Evolutionary conservation across 192 early-diverging fungal species (phyloP), one percentile per base, ranked within the genome.

Genomic region (Backusella macrospora): DNA sequence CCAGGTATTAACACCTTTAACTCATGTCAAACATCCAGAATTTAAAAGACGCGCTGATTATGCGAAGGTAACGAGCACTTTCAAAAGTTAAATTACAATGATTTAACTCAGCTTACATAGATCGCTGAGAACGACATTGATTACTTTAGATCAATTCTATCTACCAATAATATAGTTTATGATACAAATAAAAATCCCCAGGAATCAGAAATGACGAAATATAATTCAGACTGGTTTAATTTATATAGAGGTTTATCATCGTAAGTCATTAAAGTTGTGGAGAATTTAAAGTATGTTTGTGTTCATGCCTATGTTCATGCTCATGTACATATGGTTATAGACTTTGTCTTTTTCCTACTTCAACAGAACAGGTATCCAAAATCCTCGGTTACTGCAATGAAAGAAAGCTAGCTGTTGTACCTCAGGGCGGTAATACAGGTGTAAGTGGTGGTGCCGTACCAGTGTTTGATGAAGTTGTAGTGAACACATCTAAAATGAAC

Each of bases 361-460:
- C 90, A 0, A 92, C 94, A 0, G 70, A 88, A 29, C 89, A 98
- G 73, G 93, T 99, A 16, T 89, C 94, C 3, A 74, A 87, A 29
- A 89, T 98, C 18, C 77, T 98, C 34, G 81, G 80, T 47, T 95
- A 99, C 78, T 99, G 97, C 83, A 91, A 96, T 73, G 84, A 86
- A 10, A 81, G 93, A 21, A 76, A 78, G n/a, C 77, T 99, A 16
- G 97, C 98, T 0, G 91, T 99, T 15, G 94, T 96, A 8, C 96
- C 98, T 21, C 98, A 99, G 82, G 97, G 98, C 69, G 98, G 97
- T 23, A 99, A 98, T 81, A 99, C 95, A 3, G 96, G 96, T 18
- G 85, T 99, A 14, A 93, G 93, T 46, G 97, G 97, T 64, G 98
- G 97, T 16, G 89, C 92, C 46, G 93, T 96, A 1, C 94, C 96